phyloP scores from a whole-genome alignment of 768 basidiomycete genomes.

The Lactarius evosmus region DNA sequence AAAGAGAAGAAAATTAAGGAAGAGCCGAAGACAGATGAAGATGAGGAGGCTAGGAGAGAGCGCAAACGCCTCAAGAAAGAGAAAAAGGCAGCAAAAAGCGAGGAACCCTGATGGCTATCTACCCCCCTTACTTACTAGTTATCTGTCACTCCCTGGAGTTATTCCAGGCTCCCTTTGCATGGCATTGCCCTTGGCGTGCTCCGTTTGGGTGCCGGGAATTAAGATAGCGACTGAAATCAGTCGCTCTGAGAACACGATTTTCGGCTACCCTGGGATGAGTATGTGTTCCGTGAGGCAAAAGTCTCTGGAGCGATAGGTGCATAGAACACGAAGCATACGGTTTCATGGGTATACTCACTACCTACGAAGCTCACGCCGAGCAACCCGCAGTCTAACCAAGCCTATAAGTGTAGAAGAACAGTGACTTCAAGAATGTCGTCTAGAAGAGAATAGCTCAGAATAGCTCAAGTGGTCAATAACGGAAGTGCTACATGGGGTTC shows the following conservation, averaged over 20 bases:
- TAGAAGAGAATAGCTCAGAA: not conserved
- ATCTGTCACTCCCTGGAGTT: not conserved
- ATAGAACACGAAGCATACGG: too few relatives aligned
- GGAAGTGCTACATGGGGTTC: too few relatives aligned
- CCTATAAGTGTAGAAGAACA: not conserved
- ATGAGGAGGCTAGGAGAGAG: conserved; percentile 60
- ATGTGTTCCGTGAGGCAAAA: too few relatives aligned
- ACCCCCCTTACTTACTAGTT: not conserved
- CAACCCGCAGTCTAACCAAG: not conserved
- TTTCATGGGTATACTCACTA: too few relatives aligned
- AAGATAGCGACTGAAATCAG: not conserved
- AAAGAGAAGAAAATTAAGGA: conserved; percentile 40
- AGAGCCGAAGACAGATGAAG: conserved; percentile 41
- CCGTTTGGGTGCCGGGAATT: not conserved
- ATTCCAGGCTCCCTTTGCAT: not conserved
- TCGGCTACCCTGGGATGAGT: too few relatives aligned
- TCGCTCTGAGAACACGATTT: not conserved
- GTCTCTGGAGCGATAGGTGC: too few relatives aligned
- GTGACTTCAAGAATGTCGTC: not conserved
- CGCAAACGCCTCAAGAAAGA: conserved; percentile 67
- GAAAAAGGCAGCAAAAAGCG: conserved; percentile 52
- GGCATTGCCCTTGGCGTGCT: not conserved
- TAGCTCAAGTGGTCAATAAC: too few relatives aligned
- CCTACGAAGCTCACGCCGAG: not conserved
- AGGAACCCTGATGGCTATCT: conserved; percentile 27